Evolutionary conservation across 371 early-diverging fungal species (phyloP).

Genomic region (Zancudomyces culisetae): DNA sequence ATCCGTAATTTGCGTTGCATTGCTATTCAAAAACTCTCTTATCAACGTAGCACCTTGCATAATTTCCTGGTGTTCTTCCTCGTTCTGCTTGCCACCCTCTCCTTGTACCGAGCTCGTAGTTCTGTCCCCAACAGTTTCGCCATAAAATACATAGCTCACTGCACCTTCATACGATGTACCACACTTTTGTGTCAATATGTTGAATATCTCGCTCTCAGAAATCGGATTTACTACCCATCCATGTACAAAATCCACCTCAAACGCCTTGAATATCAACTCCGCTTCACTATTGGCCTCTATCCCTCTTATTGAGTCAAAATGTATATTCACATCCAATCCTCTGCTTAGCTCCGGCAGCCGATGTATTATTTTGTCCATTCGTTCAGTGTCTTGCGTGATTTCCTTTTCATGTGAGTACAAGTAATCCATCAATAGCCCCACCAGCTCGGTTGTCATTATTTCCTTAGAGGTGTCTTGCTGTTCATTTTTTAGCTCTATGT

Average conservation of each 20-base stretch:
- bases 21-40: constrained; percentile 41
- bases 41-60: constrained; percentile 7
- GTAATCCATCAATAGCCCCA: constrained; percentile 52
- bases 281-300: constrained; percentile 54
- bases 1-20: constrained; percentile 67
- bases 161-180: constrained; percentile 49
- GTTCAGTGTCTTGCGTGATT: too few relatives aligned
- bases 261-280: constrained; percentile 56
- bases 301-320: constrained; percentile 47
- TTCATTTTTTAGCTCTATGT: constrained; percentile 22
- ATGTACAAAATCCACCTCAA: constrained; percentile 61
- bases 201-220: constrained; percentile 32
- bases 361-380: constrained; percentile 12
- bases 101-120: neutral
- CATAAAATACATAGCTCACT: constrained; percentile 54
- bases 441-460: constrained; percentile 47
- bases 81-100: neutral
- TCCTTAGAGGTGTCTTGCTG: constrained; percentile 28
- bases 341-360: constrained; percentile 29
- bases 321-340: constrained; percentile 66
- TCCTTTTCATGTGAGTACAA: constrained; percentile 22
- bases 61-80: too few relatives aligned
- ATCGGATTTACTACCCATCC: constrained; percentile 76
- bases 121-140: constrained; percentile 27
- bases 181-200: constrained; percentile 27